A percentile compares a stretch with the other conserved stretches of the same genome.
Conservation (phyloP, 345 rosid species). For the Raphanus sativus region DNA sequence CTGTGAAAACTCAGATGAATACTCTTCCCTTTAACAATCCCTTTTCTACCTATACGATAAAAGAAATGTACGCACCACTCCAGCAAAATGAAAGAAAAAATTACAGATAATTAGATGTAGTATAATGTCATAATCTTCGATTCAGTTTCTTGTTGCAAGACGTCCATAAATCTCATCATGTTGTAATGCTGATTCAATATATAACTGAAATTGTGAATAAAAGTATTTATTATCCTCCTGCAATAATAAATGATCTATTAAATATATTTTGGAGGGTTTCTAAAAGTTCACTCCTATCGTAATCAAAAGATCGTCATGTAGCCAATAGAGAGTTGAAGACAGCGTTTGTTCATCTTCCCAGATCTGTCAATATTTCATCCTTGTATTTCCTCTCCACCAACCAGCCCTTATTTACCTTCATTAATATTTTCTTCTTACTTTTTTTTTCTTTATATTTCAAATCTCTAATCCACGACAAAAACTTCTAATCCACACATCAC, state of each 20-base stretch:
- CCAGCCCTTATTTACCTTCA: constrained; percentile 36
- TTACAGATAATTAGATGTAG: background rate
- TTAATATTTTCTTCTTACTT: constrained; percentile 20
- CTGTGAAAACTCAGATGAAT: background rate
- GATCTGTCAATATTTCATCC: constrained; percentile 19
- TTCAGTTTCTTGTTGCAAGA: background rate
- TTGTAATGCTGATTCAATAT: constrained; percentile 5
- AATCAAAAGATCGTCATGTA: constrained; percentile 28
- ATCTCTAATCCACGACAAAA: background rate
- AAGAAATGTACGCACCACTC: background rate
- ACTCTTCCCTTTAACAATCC: background rate
- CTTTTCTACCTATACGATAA: background rate
- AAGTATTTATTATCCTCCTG: background rate
- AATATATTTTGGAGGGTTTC: constrained; percentile 34
- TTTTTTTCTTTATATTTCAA: background rate
- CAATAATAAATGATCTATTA: constrained; percentile 9
- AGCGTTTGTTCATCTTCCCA: constrained; percentile 29
- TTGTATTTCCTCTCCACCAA: constrained; percentile 25
- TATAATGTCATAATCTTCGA: background rate
- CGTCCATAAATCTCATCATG: background rate
- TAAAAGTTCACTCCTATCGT: constrained; percentile 23
- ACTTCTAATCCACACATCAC: background rate
- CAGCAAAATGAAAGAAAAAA: background rate
- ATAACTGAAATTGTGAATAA: constrained; percentile 3
- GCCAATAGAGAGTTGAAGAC: constrained; percentile 32